Evolutionary conservation across 2,329 filamentous ascomycete species (phyloP), one percentile per base, ranked within the genome.

Genomic region (Aspergillus felis): DNA sequence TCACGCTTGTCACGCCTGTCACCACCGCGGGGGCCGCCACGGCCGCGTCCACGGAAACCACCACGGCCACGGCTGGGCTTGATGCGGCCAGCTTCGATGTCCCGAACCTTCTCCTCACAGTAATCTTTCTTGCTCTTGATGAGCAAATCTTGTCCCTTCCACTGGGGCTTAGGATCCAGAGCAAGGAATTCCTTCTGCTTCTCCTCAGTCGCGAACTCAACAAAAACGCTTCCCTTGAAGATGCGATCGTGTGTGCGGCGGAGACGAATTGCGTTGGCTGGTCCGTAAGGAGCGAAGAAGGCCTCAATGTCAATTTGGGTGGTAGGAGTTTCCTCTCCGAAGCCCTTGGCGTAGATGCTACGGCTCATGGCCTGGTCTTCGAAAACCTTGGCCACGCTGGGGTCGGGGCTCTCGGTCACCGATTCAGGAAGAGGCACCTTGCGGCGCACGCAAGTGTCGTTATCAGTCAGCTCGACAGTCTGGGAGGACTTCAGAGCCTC

Each of bases 161-260:
- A 99, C 73, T 87, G 85, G 58, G 94, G 94, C 74, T 89, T 87
- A 22, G 90, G 87, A 55, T 96, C 89, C 44, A 91, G 79, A 14
- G 80, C 85, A 60, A 97, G 79, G 77, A 99, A 99, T 58, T 86
- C 86, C 73, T 92, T 83, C 68, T 90, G 87, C 24, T 85, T 83
- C 65, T 95, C 90, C 69, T 92, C 88, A 51, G 85, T 84, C 61
- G 85, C 82, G 74, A 97, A 99, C 76, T 97, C 93, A 64, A 96
- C 91, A 71, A 97, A 97, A 57, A 96, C 91, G 65, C 91, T 96
- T 66, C 93, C 92, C 83, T 99, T 99, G 87, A 97, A 99, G 53
- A 83, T 78, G 68, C 86, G 87, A 51, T 84, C 78, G 59, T 87
- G 79, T 47, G 83, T 81, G 64, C 94, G 91, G 65, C 95, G 91